phyloP scores from a whole-genome alignment of 2,329 filamentous ascomycete genomes.

The Triangularia setosa region DNA sequence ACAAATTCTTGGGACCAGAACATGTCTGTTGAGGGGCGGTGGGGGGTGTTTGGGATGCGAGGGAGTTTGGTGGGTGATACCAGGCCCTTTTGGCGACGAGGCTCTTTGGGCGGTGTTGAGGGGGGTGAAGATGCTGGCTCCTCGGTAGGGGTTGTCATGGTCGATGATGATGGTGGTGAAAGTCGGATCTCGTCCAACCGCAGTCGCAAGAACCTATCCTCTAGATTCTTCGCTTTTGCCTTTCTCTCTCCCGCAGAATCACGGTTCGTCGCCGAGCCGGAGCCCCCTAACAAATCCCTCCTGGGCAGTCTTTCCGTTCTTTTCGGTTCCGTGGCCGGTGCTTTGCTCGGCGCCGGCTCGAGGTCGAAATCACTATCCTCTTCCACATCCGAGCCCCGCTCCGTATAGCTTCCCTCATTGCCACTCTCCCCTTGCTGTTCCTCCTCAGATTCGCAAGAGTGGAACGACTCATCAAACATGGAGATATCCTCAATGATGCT shows the following conservation, averaged over 20 bases:
- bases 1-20: conserved; percentile 59
- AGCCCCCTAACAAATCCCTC: too few species aligned
- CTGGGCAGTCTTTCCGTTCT: not conserved
- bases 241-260: not conserved
- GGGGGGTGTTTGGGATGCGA: conserved; percentile 51
- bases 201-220: not conserved
- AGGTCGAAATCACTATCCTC: not conserved
- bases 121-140: not conserved
- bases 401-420: conserved; percentile 5
- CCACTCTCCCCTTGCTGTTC: conserved; percentile 8
- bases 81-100: conserved; percentile 21
- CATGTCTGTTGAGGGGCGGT: conserved; percentile 50
- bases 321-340: not conserved
- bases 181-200: not conserved
- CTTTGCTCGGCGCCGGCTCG: not conserved
- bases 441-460: conserved; percentile 17
- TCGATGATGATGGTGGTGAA: not conserved
- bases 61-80: conserved; percentile 34
- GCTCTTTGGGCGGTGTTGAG: conserved; percentile 20
- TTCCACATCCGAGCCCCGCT: not conserved
- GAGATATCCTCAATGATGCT: conserved; percentile 24
- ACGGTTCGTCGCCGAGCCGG: not conserved
- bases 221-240: not conserved
- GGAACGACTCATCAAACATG: conserved; percentile 17
- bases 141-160: not conserved